Conservation (phyloP, 192 early-diverging fungal species). For the Dissophora globulifera region DNA sequence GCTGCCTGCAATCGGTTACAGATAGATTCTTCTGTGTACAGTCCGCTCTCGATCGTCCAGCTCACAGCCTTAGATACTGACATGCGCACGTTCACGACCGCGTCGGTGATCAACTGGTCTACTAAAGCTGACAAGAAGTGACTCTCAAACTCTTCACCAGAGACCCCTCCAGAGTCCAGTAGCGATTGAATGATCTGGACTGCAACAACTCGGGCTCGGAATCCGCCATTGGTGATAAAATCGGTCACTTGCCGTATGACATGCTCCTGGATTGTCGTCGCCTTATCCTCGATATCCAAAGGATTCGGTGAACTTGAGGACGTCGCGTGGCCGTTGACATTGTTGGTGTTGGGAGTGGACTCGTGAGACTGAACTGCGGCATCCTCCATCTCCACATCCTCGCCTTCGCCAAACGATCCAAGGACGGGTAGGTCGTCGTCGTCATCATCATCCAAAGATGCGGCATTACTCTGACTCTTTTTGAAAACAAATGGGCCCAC, state of each 20-base stretch:
- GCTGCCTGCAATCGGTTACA: conserved; percentile 14
- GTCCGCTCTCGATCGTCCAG: conserved; percentile 41
- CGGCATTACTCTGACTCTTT: neutral
- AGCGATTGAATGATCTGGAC: conserved; percentile 77
- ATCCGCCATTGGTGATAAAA: conserved; percentile 37
- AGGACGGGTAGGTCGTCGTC: neutral
- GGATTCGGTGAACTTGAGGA: neutral
- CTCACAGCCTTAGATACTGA: conserved; percentile 66
- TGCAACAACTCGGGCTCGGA: conserved; percentile 43
- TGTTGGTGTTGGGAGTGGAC: neutral
- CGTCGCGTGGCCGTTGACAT: neutral
- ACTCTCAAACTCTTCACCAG: conserved; percentile 73
- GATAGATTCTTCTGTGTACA: conserved; percentile 15
- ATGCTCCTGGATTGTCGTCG: conserved; percentile 34
- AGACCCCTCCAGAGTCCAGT: conserved; percentile 66
- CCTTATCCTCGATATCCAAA: neutral
- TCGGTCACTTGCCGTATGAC: conserved; percentile 36
- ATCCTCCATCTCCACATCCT: conserved; percentile 48
- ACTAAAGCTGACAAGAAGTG: conserved; percentile 71
- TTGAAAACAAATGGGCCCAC: conserved; percentile 17
- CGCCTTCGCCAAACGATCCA: conserved; percentile 39
- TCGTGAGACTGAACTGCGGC: conserved; percentile 12
- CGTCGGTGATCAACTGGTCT: conserved; percentile 66
- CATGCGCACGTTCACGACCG: conserved; percentile 82
- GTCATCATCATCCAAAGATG: neutral